These are phyloP conservation scores for Mycosarcoma mackinlayi DNA, from an alignment of 1,284 basidiomycete species.

Conservation along the genomic window DNA sequence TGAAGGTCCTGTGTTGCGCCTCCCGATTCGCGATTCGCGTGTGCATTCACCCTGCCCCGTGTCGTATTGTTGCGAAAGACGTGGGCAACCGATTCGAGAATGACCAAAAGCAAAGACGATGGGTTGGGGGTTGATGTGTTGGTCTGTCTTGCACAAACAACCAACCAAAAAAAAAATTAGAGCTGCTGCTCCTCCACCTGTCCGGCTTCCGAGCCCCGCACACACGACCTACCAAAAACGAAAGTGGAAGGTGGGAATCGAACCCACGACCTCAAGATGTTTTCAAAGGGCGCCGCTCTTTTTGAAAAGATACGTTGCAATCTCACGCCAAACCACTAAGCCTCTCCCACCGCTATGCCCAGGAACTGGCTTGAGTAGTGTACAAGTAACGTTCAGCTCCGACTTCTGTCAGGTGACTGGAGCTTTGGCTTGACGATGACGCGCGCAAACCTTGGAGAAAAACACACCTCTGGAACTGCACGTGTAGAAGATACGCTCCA, in stretches of 20 bases:
- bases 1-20: no score
- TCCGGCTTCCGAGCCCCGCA: slow-evolving; percentile 14
- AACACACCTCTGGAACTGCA: not conserved
- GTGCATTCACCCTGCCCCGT: no score
- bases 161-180: no score
- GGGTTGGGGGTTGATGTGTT: slow-evolving; percentile 17
- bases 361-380: not conserved
- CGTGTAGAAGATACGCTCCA: not conserved
- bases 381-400: not conserved
- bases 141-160: not conserved
- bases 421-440: slow-evolving; percentile 8
- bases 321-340: slow-evolving; percentile 62
- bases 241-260: slow-evolving; percentile 58
- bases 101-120: no score
- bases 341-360: slow-evolving; percentile 42
- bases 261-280: slow-evolving; percentile 58
- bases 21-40: no score
- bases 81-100: no score
- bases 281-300: slow-evolving; percentile 17
- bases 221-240: no score
- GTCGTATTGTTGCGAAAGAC: no score
- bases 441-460: slow-evolving; percentile 10
- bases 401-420: not conserved
- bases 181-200: slow-evolving; percentile 33
- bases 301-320: slow-evolving; percentile 36